Base-by-base conservation (phyloP, 2,329 filamentous ascomycete genomes). In the Atkinsonella texensis region DNA sequence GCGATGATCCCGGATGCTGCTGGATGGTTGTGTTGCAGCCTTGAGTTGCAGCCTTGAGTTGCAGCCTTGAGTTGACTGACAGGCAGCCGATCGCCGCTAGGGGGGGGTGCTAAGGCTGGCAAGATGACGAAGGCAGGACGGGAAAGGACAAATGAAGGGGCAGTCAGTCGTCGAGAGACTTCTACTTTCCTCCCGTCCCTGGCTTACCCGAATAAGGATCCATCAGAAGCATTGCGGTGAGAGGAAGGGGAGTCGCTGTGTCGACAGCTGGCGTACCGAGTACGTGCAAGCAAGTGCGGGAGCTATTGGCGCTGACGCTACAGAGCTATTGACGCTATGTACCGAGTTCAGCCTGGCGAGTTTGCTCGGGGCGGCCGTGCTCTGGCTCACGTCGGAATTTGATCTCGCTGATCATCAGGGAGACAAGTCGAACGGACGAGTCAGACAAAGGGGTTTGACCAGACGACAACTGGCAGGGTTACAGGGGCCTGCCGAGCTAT, bases 371-470 rank as follows among this genome's bases (percentile, higher is more conserved):
- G 23, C 43, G 39, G 12, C 31, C 35, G 23, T 42, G 35, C 35
- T 46, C 41, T 39, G 48, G 39, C 40, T 13, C 20, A 23, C 35
- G 38, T 50, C 49, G 49, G 49, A 28, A 51, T 20, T 32, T 40
- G 42, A 32, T 8, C 46, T 52, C 33, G 31, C 28, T 43, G 28
- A 10, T 31, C 20, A 10, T 31, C 20, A 23, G 20, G 20, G 20
- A 23, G 20, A 23, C 20, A 4, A 23, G 20, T 23, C 20, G 20
- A 17, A 35, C 17, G 33, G 51, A 33, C 49, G 54, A 52, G 54
- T 55, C 52, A 55, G 52, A 50, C 54, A 51, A 49, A 47, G 54
- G 53, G 49, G 53, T 55, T 55, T 53, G 53, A 43, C 38, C 35
- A 39, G 33, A 31, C 35, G 28, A 6, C 42, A 10, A 20, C n/a